Percentiles rank a stretch among this genome's conserved stretches.
Evolutionary conservation across 495 filamentous ascomycete species (phyloP).

Genomic region (Collariella sp.): DNA sequence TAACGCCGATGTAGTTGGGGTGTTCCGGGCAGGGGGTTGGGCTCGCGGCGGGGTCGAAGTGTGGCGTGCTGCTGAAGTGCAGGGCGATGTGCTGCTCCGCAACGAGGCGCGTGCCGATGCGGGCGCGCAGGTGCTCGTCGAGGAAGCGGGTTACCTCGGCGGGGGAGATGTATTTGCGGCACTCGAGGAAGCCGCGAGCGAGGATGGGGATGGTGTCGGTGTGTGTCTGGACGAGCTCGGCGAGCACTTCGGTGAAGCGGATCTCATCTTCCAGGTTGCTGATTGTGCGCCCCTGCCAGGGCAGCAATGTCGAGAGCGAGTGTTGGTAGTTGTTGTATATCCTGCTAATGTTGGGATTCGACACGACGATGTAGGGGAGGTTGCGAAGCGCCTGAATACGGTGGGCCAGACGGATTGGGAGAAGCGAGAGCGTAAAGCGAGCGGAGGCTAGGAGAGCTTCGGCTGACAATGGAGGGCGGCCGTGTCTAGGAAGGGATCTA

Average conservation of each 20-base stretch:
- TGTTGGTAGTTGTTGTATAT: slow-evolving; percentile 96
- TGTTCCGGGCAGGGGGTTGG: slow-evolving; percentile 42
- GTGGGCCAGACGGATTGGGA: slow-evolving; percentile 88
- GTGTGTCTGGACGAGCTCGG: slow-evolving; percentile 88
- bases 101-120: slow-evolving; percentile 89
- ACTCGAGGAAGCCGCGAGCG: slow-evolving; percentile 86
- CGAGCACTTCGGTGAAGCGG: slow-evolving; percentile 81
- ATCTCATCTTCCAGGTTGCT: slow-evolving; percentile 80
- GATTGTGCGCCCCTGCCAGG: slow-evolving; percentile 69
- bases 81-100: slow-evolving; percentile 95
- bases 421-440: slow-evolving; percentile 87
- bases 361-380: slow-evolving; percentile 93
- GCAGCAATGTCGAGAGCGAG: slow-evolving; percentile 78
- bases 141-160: slow-evolving; percentile 79
- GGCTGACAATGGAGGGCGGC: slow-evolving; percentile 76
- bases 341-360: slow-evolving; percentile 81
- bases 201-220: slow-evolving; percentile 88
- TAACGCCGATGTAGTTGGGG: slow-evolving; percentile 84
- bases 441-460: slow-evolving; percentile 76
- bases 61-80: slow-evolving; percentile 71
- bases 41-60: slow-evolving; percentile 42
- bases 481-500: slow-evolving; percentile 50
- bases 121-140: slow-evolving; percentile 85
- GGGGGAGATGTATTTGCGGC: slow-evolving; percentile 72
- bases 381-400: slow-evolving; percentile 87